Conservation (phyloP, 176 grass and related monocot genomes). For the Musa itinerans region DNA sequence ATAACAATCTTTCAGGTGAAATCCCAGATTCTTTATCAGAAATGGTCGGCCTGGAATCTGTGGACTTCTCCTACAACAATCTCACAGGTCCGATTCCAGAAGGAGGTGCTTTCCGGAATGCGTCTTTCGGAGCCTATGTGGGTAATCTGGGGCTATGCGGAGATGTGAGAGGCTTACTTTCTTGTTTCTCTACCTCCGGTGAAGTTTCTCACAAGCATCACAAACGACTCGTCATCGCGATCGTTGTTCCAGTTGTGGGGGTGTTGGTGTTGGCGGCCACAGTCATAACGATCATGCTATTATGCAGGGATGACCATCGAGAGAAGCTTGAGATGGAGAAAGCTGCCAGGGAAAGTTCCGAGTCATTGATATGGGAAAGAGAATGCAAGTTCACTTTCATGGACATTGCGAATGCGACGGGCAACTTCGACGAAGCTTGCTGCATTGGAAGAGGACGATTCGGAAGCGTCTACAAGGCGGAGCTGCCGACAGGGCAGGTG, state of each 20-base stretch:
- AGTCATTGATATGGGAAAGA: slow-evolving; percentile 53
- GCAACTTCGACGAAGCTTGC: slow-evolving; percentile 56
- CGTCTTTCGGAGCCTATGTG: slow-evolving; percentile 33
- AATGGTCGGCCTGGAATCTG: slow-evolving; percentile 55
- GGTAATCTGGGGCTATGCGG: slow-evolving; percentile 69
- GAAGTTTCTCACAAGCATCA: slow-evolving; percentile 19
- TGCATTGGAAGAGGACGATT: slow-evolving; percentile 69
- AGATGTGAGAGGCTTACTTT: slow-evolving; percentile 26
- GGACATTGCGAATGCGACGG: slow-evolving; percentile 58
- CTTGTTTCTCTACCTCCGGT: slow-evolving; percentile 22
- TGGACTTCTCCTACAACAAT: slow-evolving; percentile 85
- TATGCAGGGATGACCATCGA: slow-evolving; percentile 8
- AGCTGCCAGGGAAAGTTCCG: slow-evolving; percentile 22
- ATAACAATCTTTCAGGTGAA: slow-evolving; percentile 43
- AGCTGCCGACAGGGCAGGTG: slow-evolving; percentile 22
- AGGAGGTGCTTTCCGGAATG: slow-evolving; percentile 39
- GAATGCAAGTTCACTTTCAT: slow-evolving; percentile 49
- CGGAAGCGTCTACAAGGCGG: slow-evolving; percentile 58
- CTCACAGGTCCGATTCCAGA: slow-evolving; percentile 49
- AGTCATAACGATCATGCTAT: slow-evolving; percentile 9
- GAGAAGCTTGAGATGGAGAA: slow-evolving; percentile 32
- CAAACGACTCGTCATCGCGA: slow-evolving; percentile 27
- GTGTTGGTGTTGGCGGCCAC: slow-evolving; percentile 12
- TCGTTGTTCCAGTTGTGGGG: slow-evolving; percentile 19
- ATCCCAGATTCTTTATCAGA: slow-evolving; percentile 41